A percentile compares a stretch with the other conserved stretches of the same genome.
Evolutionary conservation across 1,284 basidiomycete species (phyloP).

Genomic region (Moniliophthora roreri): DNA sequence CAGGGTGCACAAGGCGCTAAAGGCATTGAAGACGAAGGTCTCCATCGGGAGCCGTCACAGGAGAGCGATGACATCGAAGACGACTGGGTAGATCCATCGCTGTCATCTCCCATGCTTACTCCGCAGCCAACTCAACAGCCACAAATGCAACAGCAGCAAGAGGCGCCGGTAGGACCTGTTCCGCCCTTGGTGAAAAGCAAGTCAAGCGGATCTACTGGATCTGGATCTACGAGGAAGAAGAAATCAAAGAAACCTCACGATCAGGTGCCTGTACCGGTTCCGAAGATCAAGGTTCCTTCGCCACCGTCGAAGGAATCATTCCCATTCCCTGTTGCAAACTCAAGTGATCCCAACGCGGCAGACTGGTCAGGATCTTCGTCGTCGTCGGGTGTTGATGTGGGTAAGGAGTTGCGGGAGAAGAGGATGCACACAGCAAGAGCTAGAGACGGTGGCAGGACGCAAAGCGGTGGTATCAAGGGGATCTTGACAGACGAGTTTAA

Average conservation of each 20-base stretch:
- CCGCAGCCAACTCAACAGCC: constrained; percentile 26
- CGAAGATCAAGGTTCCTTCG: constrained; percentile 34
- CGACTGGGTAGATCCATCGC: constrained; percentile 60
- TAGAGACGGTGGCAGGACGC: constrained; percentile 75
- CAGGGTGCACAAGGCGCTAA: constrained; percentile 17
- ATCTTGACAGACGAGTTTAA: constrained; percentile 48
- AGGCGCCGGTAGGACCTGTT: constrained; percentile 9
- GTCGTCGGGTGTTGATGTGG: constrained; percentile 3
- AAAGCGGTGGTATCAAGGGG: constrained; percentile 77
- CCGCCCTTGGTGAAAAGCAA: constrained; percentile 22
- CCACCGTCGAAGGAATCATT: constrained; percentile 45
- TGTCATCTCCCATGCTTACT: constrained; percentile 33
- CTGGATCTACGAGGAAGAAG: constrained; percentile 18
- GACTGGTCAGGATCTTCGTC: constrained; percentile 12
- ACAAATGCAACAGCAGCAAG: constrained; percentile 6
- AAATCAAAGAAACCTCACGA: constrained; percentile 33
- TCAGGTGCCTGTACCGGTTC: constrained; percentile 41
- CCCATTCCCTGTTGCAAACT: constrained; percentile 55
- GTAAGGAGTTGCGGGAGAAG: constrained; percentile 23
- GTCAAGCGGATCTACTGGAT: constrained; percentile 28
- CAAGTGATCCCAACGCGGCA: constrained; percentile 40
- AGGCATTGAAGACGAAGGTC: constrained; percentile 33
- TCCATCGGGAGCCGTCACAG: constrained; percentile 29
- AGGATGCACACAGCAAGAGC: constrained; percentile 68
- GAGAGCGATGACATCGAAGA: constrained; percentile 57